Evolutionary conservation across 441 rosid species (phyloP), one percentile per base, ranked within the genome.

Genomic region (Corymbia calophylla): DNA sequence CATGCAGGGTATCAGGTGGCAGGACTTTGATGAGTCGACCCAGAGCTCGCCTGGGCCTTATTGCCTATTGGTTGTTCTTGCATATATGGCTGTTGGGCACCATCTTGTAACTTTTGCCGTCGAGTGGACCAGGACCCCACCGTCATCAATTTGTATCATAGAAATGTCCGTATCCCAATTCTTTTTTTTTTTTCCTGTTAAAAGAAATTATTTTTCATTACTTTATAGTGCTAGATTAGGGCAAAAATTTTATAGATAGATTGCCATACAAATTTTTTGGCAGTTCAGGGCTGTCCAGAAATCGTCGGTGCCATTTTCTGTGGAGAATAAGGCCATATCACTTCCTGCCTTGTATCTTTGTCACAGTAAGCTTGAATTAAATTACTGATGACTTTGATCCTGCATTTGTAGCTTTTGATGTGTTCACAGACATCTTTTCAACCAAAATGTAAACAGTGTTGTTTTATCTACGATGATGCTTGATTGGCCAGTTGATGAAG

Each of bases 11-110:
- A 32, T 94, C 98, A 29, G 96, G 99, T 64, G 96, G 98, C 73
- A 93, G 97, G 91, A 91, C 94, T 84, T 92, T 97, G 86, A 96
- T 95, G 95, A 94, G 94, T 90, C 97, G 97, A 87, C 99, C 99
- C 2, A 91, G 96, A 91, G 97, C 97, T 77, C 96, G 99, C 91
- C 94, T 97, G 49, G 95, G 98, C 73, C 82, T 97, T 85, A 91
- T 97, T 39, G 93, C 95, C 47, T 97, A 97, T 89, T 94, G 96
- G 92, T 93, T 97, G 64, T 70, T 97, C 93, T 88, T 97, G 94
- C 98, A 97, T 87, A 49, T 95, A 88, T 97, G 98, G 99, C 93
- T 97, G 53, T 87, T 97, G 91, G 98, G 95, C 87, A 93, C 97
- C 91, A 91, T 97, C 89, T 91, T 97, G 94, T 96, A 91, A 92